Evolutionary conservation across 176 grass and related monocot genomes (phyloP).

Genomic region (sorghum (Sorghum bicolor)): Sorghum_bicolor_NCBIv3 NC_012870.2:4026001-4026500

Average conservation of each 20-base stretch:
- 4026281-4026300: not conserved
- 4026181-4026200: too few species aligned
- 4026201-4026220: not conserved
- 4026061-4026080: not conserved
- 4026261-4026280: not conserved
- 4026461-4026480: slow-evolving; percentile 7
- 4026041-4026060: not conserved
- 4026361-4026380: not conserved
- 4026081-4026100: too few species aligned
- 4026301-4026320: slow-evolving; percentile 6
- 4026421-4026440: not conserved
- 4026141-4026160: too few species aligned
- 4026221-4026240: not conserved
- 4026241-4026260: not conserved
- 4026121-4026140: too few species aligned
- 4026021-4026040: slow-evolving; percentile 17
- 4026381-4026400: not conserved
- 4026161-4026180: too few species aligned
- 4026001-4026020: slow-evolving; percentile 13
- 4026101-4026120: too few species aligned
- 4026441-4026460: slow-evolving; percentile 2
- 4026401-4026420: not conserved
- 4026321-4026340: not conserved
- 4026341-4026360: not conserved
- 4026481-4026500: not conserved